phyloP scores from a whole-genome alignment of 345 rosid species.

The Linum usitatissimum region DNA sequence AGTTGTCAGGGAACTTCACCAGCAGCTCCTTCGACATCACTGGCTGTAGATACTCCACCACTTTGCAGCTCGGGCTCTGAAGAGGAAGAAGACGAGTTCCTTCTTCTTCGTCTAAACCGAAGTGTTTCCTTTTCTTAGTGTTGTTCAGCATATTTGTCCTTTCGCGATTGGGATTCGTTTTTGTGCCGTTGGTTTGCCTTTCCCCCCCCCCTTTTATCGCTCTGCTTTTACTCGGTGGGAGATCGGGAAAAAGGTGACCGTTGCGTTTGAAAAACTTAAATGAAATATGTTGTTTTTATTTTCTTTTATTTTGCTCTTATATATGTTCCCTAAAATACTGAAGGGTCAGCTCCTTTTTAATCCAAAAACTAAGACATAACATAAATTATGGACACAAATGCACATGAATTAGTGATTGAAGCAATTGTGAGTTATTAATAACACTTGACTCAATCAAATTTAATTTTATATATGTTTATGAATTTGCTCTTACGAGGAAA shows the following conservation, averaged over 20 bases:
- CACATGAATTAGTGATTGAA: too few species aligned
- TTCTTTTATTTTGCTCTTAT: too few species aligned
- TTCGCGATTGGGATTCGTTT: not conserved
- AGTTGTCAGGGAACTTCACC: slow-evolving; percentile 70
- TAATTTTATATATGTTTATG: too few species aligned
- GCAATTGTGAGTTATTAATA: too few species aligned
- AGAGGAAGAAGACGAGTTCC: slow-evolving; percentile 15
- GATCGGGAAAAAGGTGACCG: not conserved
- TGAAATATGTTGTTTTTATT: not conserved
- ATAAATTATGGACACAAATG: too few species aligned
- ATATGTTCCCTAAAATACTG: too few species aligned
- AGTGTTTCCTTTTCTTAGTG: not conserved
- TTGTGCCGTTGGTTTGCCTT: not conserved
- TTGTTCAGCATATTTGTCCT: not conserved
- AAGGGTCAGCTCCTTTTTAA: too few species aligned
- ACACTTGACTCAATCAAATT: too few species aligned
- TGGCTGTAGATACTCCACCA: slow-evolving; percentile 67
- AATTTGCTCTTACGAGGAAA: too few species aligned
- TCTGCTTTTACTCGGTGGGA: not conserved
- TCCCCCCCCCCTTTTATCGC: not conserved
- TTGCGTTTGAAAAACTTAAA: not conserved
- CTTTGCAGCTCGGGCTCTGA: slow-evolving; percentile 30
- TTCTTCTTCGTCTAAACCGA: slow-evolving; percentile 26
- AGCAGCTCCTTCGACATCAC: slow-evolving; percentile 64
- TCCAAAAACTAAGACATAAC: too few species aligned